Evolutionary conservation across 257 asterid genomes (phyloP), one percentile per base, ranked within the genome.

Genomic region (Cruciata laevipes): DNA sequence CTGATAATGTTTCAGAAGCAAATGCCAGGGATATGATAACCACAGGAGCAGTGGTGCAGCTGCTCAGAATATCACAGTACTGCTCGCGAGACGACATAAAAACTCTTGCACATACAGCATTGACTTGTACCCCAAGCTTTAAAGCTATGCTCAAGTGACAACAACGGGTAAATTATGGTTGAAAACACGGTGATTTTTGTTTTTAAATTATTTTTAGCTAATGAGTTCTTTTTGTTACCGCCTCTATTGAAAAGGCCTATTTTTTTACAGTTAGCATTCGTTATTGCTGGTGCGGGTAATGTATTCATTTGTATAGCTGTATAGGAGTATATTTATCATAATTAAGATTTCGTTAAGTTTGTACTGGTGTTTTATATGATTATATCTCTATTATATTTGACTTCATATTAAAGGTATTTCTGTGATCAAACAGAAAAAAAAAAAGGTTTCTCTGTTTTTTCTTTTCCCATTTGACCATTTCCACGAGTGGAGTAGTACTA

Each of bases 31-130:
- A 87, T 68, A 81, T 90, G 89, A 79, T 87, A 27, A 76, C 51
- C 31, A 87, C 83, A 24, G 91, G 96, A 58, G 95, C 96, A 5
- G 30, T 87, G 55, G 80, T 95, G 95, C 95, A 87, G 76, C 95
- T 90, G 25, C 90, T 88, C 71, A 91, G 89, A 51, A 81, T 87
- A 56, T 84, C 95, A 9, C 79, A 80, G 66, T 89, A 86, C 55
- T 86, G 97, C 75, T 75, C 89, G 52, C 83, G 95, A 47, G 95
- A 87, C 25, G 97, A 87, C 72, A 80, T 86, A 74, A 79, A 84
- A 72, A 80, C 81, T 59, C 95, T 90, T 20, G 97, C 95, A 10
- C 78, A 57, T 35, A 83, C 86, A 63, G 86, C 85, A 12, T 78
- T 84, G 35, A 83, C 79, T 65, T 80, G 83, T 33, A 84, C 76